Evolutionary conservation across 768 basidiomycete genomes (phyloP).

Genomic region (Saitozyma sp.): DNA sequence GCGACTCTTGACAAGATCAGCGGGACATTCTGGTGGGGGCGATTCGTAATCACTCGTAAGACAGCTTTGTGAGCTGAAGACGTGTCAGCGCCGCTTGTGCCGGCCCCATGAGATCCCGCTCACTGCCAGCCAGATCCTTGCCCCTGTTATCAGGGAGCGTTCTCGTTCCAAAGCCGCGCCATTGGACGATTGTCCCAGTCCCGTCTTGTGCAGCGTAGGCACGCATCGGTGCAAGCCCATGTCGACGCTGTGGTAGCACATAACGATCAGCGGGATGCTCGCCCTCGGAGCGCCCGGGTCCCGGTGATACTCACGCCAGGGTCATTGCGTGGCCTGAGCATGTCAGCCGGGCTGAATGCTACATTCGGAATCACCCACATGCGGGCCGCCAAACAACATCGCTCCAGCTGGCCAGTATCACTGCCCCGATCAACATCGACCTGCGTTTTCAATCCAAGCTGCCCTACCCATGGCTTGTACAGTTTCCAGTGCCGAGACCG

Average conservation of each 20-base stretch:
- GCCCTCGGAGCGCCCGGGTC: too few species aligned
- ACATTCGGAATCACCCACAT: conserved; percentile 5
- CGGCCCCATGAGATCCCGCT: background rate
- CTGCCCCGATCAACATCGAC: conserved; percentile 18
- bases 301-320: conserved; percentile 8
- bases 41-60: conserved; percentile 12
- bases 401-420: conserved; percentile 20
- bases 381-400: conserved; percentile 22
- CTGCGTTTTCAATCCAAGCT: conserved; percentile 12
- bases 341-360: background rate
- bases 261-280: background rate
- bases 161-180: conserved; percentile 12
- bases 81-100: background rate
- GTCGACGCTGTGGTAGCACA: conserved; percentile 8
- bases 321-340: conserved; percentile 20
- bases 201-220: conserved; percentile 4
- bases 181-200: conserved; percentile 9
- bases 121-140: conserved; percentile 20
- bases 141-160: conserved; percentile 15
- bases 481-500: conserved; percentile 18
- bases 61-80: conserved; percentile 16
- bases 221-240: conserved; percentile 23
- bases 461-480: conserved; percentile 19
- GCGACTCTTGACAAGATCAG: conserved; percentile 9
- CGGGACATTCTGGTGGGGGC: background rate